These are phyloP conservation scores for Baudoinia panamericana DNA, from an alignment of 495 filamentous ascomycete genomes.

Conservation along the genomic window DNA sequence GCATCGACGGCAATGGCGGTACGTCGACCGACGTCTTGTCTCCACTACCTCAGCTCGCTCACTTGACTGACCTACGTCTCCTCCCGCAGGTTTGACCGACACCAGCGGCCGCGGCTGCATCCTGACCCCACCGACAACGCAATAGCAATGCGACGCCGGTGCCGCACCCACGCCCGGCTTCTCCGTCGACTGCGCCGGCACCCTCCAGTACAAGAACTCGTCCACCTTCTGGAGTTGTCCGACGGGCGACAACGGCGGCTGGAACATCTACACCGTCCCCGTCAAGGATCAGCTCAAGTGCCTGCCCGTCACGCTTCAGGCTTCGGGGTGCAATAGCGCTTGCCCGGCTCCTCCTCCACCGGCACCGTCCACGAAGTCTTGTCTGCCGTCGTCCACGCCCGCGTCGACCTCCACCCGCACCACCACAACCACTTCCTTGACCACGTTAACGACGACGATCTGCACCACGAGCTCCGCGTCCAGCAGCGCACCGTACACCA, in stretches of 20 bases:
- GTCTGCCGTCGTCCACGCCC: neutral
- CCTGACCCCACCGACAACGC: conserved; percentile 42
- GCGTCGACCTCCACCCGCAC: neutral
- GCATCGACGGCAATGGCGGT: conserved; percentile 18
- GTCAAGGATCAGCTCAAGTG: conserved; percentile 16
- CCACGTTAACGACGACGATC: conserved; percentile 1
- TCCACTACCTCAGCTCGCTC: neutral
- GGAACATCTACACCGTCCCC: conserved; percentile 21
- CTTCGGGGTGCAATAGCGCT: conserved; percentile 8
- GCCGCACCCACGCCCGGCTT: conserved; percentile 28
- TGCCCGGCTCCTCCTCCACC: neutral
- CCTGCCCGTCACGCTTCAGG: conserved; percentile 12
- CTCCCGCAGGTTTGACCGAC: conserved; percentile 34
- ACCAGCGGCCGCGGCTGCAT: conserved; percentile 43
- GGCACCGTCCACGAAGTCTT: neutral
- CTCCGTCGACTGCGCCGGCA: conserved; percentile 22
- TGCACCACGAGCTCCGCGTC: neutral
- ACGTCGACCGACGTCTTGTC: neutral
- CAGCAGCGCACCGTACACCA: neutral
- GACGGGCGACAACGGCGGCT: conserved; percentile 22
- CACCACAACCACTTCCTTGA: neutral
- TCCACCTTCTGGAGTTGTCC: conserved; percentile 17
- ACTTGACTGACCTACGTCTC: neutral
- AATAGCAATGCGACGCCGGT: conserved; percentile 53
- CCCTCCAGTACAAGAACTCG: conserved; percentile 11